Conservation (phyloP, 306 rosid species). For the Vachellia collinsii region DNA sequence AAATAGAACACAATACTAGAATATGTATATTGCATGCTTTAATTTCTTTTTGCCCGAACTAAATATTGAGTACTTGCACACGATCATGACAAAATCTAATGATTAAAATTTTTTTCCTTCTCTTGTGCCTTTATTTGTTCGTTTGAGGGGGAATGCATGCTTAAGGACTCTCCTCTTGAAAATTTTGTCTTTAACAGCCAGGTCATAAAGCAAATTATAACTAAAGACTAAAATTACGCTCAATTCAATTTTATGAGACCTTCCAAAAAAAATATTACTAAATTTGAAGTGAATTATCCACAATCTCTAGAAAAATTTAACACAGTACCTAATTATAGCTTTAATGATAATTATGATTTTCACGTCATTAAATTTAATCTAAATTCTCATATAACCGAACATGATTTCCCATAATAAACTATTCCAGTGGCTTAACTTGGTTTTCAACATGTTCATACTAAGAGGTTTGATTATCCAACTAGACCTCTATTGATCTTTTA, state of each 20-base stretch:
- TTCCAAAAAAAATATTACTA: not conserved
- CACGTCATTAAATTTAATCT: too few relatives aligned
- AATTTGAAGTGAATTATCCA: not conserved
- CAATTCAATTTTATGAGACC: not conserved
- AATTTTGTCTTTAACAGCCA: too few relatives aligned
- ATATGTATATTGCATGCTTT: not conserved
- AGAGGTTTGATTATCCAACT: too few relatives aligned
- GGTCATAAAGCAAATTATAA: too few relatives aligned
- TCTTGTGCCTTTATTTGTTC: not conserved
- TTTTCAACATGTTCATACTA: too few relatives aligned
- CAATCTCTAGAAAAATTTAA: not conserved
- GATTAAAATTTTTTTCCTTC: too few relatives aligned
- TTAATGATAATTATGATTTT: too few relatives aligned
- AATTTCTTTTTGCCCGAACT: not conserved
- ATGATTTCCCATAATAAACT: too few relatives aligned
- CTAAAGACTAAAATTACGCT: not conserved
- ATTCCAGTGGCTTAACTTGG: too few relatives aligned
- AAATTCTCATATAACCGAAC: too few relatives aligned
- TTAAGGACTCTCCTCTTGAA: not conserved
- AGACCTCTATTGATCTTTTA: too few relatives aligned
- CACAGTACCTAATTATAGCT: not conserved
- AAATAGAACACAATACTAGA: not conserved
- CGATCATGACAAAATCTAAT: not conserved
- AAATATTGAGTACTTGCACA: too few relatives aligned
- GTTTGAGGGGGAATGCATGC: not conserved